Conservation (phyloP, 1,284 basidiomycete species). For the Rhizoctonia solani region DNA sequence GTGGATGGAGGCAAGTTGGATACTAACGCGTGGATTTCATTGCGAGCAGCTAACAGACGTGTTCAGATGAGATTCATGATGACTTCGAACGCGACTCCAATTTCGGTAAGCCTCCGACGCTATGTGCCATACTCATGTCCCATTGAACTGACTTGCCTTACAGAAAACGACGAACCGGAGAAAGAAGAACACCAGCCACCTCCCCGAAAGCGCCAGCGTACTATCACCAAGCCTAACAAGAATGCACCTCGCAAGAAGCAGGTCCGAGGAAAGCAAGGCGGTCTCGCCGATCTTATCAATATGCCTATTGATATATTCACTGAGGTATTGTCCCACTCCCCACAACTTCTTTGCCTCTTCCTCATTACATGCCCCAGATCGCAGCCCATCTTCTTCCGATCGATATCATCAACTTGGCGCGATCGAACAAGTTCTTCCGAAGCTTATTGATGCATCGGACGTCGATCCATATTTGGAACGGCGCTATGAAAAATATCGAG, state of each 20-base stretch:
- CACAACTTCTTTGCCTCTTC: too few relatives aligned
- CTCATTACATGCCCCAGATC: slow-evolving; percentile 39
- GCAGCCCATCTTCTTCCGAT: slow-evolving; percentile 39
- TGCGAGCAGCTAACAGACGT: too few relatives aligned
- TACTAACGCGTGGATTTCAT: too few relatives aligned
- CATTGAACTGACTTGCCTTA: too few relatives aligned
- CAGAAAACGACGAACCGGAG: too few relatives aligned
- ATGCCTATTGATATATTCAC: slow-evolving; percentile 45
- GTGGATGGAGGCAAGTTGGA: too few relatives aligned
- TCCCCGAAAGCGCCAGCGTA: slow-evolving; percentile 3
- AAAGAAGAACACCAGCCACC: neutral
- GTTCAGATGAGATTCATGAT: too few relatives aligned
- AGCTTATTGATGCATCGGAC: slow-evolving; percentile 37
- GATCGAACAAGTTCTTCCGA: slow-evolving; percentile 41
- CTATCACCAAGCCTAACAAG: neutral
- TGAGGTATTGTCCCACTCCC: too few relatives aligned
- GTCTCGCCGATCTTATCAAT: slow-evolving; percentile 41
- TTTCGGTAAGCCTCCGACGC: too few relatives aligned
- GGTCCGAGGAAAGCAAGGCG: slow-evolving; percentile 33
- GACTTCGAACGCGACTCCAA: too few relatives aligned
- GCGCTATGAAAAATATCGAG: slow-evolving; percentile 19
- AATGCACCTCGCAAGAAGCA: slow-evolving; percentile 8
- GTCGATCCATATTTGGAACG: slow-evolving; percentile 39
- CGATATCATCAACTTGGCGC: slow-evolving; percentile 43
- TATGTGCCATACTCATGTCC: too few relatives aligned